Percentiles rank a stretch among this genome's conserved stretches.
Conservation (phyloP, 78 protist genomes). For the Creolimax fragrantissima region DNA sequence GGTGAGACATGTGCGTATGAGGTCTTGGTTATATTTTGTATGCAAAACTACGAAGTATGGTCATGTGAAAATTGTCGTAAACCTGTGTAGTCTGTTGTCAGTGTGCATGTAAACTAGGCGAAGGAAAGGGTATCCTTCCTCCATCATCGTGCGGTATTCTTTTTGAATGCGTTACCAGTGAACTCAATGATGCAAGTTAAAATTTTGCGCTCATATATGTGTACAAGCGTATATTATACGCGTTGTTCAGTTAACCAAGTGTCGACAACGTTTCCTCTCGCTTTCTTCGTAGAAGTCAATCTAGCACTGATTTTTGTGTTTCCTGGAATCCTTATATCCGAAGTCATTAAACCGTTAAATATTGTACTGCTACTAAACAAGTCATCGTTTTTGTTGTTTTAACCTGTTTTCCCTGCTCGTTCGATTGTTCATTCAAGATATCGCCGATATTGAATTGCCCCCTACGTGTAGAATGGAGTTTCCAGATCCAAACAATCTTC, state of each 20-base stretch:
- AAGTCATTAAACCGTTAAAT: no score
- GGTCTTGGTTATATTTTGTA: background rate
- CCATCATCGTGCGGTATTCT: background rate
- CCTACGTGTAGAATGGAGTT: conserved; percentile 10
- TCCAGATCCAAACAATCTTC: conserved; percentile 3
- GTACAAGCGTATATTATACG: no score
- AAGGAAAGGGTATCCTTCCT: background rate
- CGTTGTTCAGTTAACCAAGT: no score
- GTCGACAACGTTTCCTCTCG: no score
- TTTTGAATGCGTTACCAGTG: background rate
- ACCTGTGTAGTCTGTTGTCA: background rate
- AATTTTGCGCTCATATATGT: no score
- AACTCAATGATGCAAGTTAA: no score
- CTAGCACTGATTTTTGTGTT: no score
- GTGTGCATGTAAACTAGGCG: background rate
- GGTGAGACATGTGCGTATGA: background rate
- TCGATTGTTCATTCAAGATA: background rate
- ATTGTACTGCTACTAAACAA: no score
- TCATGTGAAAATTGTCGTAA: background rate
- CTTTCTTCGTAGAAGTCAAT: no score
- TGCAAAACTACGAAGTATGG: background rate
- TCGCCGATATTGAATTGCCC: conserved; percentile 21
- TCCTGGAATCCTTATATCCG: no score
- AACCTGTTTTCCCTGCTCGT: background rate
- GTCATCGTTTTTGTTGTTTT: no score